A percentile compares a stretch with the other conserved stretches of the same genome.
These are phyloP conservation scores for Mycoemilia scoparia DNA, from an alignment of 192 early-diverging fungal species.

Conservation along the genomic window DNA sequence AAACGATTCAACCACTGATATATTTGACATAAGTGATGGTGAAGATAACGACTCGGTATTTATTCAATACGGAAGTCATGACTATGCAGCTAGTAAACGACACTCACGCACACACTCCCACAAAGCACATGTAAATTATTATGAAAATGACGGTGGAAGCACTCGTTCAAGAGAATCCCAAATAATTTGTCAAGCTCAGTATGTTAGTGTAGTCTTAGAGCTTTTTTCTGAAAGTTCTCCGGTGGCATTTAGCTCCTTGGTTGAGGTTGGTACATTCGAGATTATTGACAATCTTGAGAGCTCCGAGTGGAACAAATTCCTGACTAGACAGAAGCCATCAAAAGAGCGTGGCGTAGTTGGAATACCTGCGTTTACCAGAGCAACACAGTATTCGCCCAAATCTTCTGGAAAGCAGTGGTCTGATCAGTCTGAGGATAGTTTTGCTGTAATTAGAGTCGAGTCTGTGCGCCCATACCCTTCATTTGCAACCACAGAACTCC, in stretches of 20 bases:
- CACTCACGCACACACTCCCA: too few relatives aligned
- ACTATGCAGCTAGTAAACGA: too few relatives aligned
- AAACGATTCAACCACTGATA: too few relatives aligned
- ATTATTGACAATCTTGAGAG: constrained; percentile 26
- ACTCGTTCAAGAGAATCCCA: too few relatives aligned
- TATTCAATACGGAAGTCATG: too few relatives aligned
- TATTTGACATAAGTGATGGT: too few relatives aligned
- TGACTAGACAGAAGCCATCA: constrained; percentile 21
- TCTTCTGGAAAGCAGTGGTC: constrained; percentile 23
- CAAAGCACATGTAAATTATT: too few relatives aligned
- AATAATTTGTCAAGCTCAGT: too few relatives aligned
- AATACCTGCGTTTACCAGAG: constrained; percentile 16
- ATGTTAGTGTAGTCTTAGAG: too few relatives aligned
- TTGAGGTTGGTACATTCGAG: constrained; percentile 20
- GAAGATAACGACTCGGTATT: too few relatives aligned
- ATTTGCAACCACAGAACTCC: constrained; percentile 18
- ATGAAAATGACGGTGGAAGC: too few relatives aligned
- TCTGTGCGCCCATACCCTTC: constrained; percentile 25
- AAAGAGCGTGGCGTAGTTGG: too few relatives aligned
- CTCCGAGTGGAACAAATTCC: constrained; percentile 30
- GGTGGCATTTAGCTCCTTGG: constrained; percentile 14
- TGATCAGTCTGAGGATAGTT: constrained; percentile 16
- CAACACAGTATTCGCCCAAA: constrained; percentile 19
- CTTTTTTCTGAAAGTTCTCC: constrained; percentile 18
- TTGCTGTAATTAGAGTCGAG: constrained; percentile 19